These are phyloP conservation scores for Rhizophagus prolifer DNA, from an alignment of 192 early-diverging fungal species.

Conservation along the genomic window DNA sequence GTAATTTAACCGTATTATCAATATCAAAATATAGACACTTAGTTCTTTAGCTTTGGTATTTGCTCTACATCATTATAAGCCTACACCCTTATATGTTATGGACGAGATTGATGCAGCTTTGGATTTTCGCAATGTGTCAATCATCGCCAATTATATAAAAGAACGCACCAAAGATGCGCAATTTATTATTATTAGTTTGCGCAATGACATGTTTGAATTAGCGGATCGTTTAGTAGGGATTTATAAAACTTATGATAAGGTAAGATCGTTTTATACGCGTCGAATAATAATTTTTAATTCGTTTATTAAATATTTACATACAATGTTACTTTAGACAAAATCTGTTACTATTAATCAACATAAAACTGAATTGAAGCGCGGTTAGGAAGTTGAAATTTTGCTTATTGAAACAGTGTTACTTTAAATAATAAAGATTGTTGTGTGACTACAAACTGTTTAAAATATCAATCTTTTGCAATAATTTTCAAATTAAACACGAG, in stretches of 20 bases:
- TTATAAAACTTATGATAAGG: slow-evolving; percentile 89
- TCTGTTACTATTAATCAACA: neutral
- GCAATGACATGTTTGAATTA: slow-evolving; percentile 99
- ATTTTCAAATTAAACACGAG: too few relatives aligned
- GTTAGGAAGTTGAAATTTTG: too few relatives aligned
- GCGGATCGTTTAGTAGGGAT: slow-evolving; percentile 98
- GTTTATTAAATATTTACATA: neutral
- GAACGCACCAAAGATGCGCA: slow-evolving; percentile 96
- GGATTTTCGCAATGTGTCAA: slow-evolving; percentile 98
- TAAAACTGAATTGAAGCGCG: too few relatives aligned
- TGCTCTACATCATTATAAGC: slow-evolving; percentile 98
- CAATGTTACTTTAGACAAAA: neutral
- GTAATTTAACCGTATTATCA: neutral
- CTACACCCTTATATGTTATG: slow-evolving; percentile 99
- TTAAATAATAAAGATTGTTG: too few relatives aligned
- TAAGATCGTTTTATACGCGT: neutral
- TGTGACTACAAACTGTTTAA: too few relatives aligned
- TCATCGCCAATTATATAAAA: slow-evolving; percentile 98
- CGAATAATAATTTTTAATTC: neutral
- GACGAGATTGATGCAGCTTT: slow-evolving; percentile 99
- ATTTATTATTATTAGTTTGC: slow-evolving; percentile 97
- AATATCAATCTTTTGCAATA: too few relatives aligned
- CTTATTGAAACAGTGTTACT: too few relatives aligned
- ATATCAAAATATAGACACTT: slow-evolving; percentile 64
- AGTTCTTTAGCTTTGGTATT: slow-evolving; percentile 99